Evolutionary conservation across 805 yeast species (phyloP), one percentile per base, ranked within the genome.

Genomic region (Ogataea methylovora): DNA sequence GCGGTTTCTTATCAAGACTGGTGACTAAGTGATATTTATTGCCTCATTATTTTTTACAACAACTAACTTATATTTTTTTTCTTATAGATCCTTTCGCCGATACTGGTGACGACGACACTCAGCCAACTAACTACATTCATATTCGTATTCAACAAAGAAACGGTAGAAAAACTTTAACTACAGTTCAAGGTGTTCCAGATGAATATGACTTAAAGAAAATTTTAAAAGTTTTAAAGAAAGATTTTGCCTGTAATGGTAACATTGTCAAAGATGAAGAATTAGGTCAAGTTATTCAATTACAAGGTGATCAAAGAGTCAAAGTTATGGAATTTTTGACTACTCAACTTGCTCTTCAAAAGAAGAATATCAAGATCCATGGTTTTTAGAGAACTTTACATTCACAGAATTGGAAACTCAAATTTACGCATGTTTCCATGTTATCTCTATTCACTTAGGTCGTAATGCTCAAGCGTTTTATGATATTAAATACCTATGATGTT

Each of bases 101-200:
- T 67, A 88, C 97, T 69, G 97, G 97, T 73, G 97, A 90, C 77
- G 94, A 92, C 70, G 96, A 90, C 65, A 83, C 95, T 52, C 90
- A 90, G 69, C 84, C 94, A 58, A 79, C 94, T 40, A 87, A 85
- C 72, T 86, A 88, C 70, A 85, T 90, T 65, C 98, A 88, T 67
- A 83, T 90, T 63, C 94, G 98, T 75, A 90, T 94, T 62, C 98
- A 90, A 69, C 98, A 90, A 72, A 90, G 98, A 74, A 90, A 92
- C 71, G 98, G 98, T 61, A 88, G 97, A 71, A 90, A 90, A 69
- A 90, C 97, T 44, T 77, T 90, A 61, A 90, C 98, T 48, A 90
- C 98, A 27, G 97, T 90, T 43, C 97, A 92, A 70, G 98, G 98
- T 58, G 76, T 90, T 42, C 97, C 97, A 46, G 78, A 67, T 44